Evolutionary conservation across 106 monocot genomes (phyloP).

Genomic region (Phalaenopsis equestris): DNA sequence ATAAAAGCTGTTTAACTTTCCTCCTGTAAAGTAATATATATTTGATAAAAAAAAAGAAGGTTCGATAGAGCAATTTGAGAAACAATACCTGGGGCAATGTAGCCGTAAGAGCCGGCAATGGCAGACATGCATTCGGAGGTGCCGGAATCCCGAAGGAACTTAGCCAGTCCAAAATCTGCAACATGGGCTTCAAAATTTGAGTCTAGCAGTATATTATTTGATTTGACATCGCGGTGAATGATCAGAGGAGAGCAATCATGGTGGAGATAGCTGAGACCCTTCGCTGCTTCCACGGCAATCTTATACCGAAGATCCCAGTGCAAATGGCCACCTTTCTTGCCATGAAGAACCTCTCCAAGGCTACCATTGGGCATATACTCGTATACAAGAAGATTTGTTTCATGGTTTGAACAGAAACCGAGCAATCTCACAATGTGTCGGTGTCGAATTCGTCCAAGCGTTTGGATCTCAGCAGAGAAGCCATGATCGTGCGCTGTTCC

Average conservation of each 20-base stretch:
- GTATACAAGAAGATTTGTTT: slow-evolving; percentile 56
- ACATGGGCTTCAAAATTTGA: slow-evolving; percentile 63
- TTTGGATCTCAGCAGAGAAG: slow-evolving; percentile 57
- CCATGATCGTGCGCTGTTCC: slow-evolving; percentile 57
- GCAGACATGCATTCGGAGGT: slow-evolving; percentile 70
- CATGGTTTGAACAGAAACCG: slow-evolving; percentile 58
- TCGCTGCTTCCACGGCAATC: slow-evolving; percentile 56
- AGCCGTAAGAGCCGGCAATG: slow-evolving; percentile 67
- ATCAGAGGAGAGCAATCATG: slow-evolving; percentile 65
- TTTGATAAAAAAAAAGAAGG: not conserved
- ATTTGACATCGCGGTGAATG: slow-evolving; percentile 61
- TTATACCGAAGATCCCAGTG: slow-evolving; percentile 55
- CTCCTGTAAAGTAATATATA: too few species aligned
- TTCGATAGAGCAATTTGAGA: not conserved
- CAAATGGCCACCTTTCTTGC: slow-evolving; percentile 58
- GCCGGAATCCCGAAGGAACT: slow-evolving; percentile 55
- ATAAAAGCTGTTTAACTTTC: too few species aligned
- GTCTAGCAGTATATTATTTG: slow-evolving; percentile 68
- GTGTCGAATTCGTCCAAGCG: slow-evolving; percentile 57
- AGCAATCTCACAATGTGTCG: slow-evolving; percentile 59
- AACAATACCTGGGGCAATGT: slow-evolving; percentile 55
- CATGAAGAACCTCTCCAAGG: slow-evolving; percentile 60
- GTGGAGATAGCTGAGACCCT: slow-evolving; percentile 61
- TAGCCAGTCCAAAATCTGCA: slow-evolving; percentile 64
- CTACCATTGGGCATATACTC: slow-evolving; percentile 76